A percentile compares a stretch with the other conserved stretches of the same genome.
Evolutionary conservation across 2,329 filamentous ascomycete genomes (phyloP).

Genomic region (Elsinoe necatrix): DNA sequence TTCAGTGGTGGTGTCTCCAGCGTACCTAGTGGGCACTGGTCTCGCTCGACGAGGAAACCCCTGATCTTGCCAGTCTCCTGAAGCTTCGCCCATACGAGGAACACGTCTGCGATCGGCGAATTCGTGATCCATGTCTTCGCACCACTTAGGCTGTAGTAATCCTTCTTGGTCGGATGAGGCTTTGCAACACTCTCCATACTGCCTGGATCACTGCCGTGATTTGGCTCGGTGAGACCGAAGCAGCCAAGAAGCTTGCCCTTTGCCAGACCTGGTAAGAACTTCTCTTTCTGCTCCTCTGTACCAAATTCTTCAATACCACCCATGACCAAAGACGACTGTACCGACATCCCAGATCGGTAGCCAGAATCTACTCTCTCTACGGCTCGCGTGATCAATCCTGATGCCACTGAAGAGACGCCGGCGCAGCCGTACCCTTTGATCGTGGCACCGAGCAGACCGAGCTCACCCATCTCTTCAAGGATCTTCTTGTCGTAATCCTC

Average conservation of each 20-base stretch:
- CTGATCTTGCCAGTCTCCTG: conserved; percentile 87
- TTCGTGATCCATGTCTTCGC: conserved; percentile 96
- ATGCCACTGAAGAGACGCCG: conserved; percentile 76
- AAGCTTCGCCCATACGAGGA: conserved; percentile 88
- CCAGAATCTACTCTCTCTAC: conserved; percentile 87
- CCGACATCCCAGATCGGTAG: conserved; percentile 86
- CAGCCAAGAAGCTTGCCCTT: conserved; percentile 75
- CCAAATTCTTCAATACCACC: conserved; percentile 84
- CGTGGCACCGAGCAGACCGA: conserved; percentile 78
- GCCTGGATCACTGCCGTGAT: conserved; percentile 85
- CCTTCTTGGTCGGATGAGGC: conserved; percentile 73
- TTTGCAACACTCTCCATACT: conserved; percentile 85
- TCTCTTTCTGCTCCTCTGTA: conserved; percentile 77
- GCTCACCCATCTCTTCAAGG: conserved; percentile 81
- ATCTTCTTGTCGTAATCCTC: conserved; percentile 82
- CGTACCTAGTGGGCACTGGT: conserved; percentile 75
- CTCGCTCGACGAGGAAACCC: conserved; percentile 82
- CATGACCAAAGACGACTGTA: conserved; percentile 90
- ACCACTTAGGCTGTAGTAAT: conserved; percentile 69
- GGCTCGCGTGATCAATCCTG: conserved; percentile 81
- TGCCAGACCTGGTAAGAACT: conserved; percentile 69
- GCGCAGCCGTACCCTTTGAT: conserved; percentile 85
- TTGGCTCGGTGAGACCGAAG: conserved; percentile 86
- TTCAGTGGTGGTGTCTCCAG: conserved; percentile 87
- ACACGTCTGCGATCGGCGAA: conserved; percentile 75